These are phyloP conservation scores for Batkoa obscura DNA, from an alignment of 371 early-diverging fungal species.

Conservation along the genomic window DNA sequence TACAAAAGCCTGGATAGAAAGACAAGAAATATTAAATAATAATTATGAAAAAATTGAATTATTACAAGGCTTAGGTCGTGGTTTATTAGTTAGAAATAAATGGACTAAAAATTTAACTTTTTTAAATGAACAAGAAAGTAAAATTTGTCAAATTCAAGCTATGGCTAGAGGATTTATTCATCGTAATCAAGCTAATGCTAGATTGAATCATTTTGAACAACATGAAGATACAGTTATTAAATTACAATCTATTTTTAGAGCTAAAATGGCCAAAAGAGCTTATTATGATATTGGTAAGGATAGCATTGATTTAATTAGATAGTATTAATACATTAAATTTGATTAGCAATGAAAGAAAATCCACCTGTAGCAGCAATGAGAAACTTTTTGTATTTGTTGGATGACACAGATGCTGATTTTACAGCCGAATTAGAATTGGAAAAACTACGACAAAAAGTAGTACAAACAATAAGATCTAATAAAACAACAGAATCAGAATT, in stretches of 20 bases:
- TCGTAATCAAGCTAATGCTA: constrained; percentile 11
- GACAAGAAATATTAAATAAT: constrained; percentile 11
- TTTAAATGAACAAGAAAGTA: background rate
- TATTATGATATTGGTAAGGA: constrained; percentile 56
- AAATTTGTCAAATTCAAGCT: background rate
- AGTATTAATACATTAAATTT: background rate
- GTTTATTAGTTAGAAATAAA: background rate
- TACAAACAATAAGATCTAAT: constrained; percentile 80
- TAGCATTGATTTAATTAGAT: background rate
- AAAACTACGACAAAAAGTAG: constrained; percentile 58
- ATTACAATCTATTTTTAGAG: constrained; percentile 66
- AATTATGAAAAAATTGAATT: background rate
- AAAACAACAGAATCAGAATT: constrained; percentile 59
- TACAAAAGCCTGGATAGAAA: constrained; percentile 19
- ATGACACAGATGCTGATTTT: constrained; percentile 79
- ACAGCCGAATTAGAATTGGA: constrained; percentile 83
- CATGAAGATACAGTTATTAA: constrained; percentile 59
- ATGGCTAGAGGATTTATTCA: constrained; percentile 6
- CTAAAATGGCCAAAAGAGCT: constrained; percentile 57
- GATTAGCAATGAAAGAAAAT: constrained; percentile 39
- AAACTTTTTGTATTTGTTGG: constrained; percentile 72
- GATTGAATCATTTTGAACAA: constrained; percentile 41
- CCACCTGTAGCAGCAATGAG: constrained; percentile 64
- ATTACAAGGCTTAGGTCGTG: background rate
- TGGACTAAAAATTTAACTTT: background rate